Conservation (phyloP, 192 early-diverging fungal species). For the Rhizophagus clarus region DNA sequence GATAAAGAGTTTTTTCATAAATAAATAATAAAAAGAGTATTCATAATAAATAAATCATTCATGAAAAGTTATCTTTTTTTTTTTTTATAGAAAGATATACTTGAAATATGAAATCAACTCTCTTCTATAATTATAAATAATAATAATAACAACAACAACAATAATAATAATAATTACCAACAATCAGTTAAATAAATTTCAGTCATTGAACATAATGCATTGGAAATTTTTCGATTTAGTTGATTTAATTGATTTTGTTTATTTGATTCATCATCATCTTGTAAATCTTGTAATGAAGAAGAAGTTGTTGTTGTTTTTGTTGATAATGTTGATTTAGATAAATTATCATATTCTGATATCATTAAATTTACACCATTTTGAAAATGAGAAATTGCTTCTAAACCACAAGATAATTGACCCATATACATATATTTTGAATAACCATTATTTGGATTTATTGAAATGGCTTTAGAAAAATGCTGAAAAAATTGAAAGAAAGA, state of each 20-base stretch:
- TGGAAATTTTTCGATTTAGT: conserved; percentile 70
- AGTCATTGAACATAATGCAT: conserved; percentile 90
- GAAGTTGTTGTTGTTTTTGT: conserved; percentile 48
- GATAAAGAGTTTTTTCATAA: not conserved
- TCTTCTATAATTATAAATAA: no score
- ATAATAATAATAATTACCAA: conserved; percentile 82
- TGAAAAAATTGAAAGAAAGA: conserved; percentile 25
- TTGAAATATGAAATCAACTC: no score
- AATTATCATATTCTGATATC: conserved; percentile 50
- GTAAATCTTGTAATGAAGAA: conserved; percentile 19
- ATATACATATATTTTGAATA: conserved; percentile 89
- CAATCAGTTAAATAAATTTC: conserved; percentile 99
- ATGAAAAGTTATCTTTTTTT: no score
- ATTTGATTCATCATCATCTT: not conserved
- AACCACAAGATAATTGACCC: conserved; percentile 69
- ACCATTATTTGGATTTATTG: conserved; percentile 66
- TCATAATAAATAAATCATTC: not conserved
- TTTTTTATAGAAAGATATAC: no score
- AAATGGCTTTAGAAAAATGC: conserved; percentile 70
- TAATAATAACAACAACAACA: no score
- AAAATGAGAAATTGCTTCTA: conserved; percentile 70
- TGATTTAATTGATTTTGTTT: no score
- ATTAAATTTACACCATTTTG: conserved; percentile 73
- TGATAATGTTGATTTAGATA: no score
- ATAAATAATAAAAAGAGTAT: not conserved